A percentile compares a stretch with the other conserved stretches of the same genome.
phyloP scores from a whole-genome alignment of 306 rosid species.

The Carpinus viminea region DNA sequence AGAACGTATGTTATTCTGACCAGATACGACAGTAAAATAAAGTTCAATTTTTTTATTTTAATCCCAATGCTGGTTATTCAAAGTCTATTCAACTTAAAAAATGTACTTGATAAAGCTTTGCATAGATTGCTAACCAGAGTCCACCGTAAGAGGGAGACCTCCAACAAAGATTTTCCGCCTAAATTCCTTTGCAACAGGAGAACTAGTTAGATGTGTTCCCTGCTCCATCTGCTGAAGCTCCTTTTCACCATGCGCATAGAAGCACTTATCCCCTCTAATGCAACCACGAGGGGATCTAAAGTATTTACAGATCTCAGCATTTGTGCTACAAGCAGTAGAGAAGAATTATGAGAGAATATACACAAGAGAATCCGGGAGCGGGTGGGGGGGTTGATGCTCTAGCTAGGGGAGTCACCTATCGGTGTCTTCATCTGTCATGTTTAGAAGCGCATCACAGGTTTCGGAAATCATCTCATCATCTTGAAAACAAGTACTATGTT shows the following conservation, averaged over 20 bases:
- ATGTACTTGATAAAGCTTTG: conserved; percentile 4
- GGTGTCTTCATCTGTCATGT: conserved; percentile 26
- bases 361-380: background rate
- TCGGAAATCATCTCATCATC: conserved; percentile 20
- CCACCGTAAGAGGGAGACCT: conserved; percentile 37
- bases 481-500: conserved; percentile 20
- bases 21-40: background rate
- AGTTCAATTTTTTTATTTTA: background rate
- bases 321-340: conserved; percentile 19
- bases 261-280: conserved; percentile 39
- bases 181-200: conserved; percentile 1
- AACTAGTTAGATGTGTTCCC: conserved; percentile 7
- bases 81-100: background rate
- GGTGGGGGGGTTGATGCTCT: background rate
- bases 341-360: conserved; percentile 16
- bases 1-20: background rate
- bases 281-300: conserved; percentile 41
- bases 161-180: conserved; percentile 38
- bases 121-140: conserved; percentile 34
- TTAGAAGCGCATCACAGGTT: conserved; percentile 15
- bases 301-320: conserved; percentile 35
- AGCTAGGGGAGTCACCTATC: conserved; percentile 22
- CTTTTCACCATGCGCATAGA: conserved; percentile 32
- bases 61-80: background rate
- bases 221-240: conserved; percentile 16